These are phyloP conservation scores for Microdochium bolleyi DNA, from an alignment of 2,329 filamentous ascomycete genomes.

Conservation along the genomic window DNA sequence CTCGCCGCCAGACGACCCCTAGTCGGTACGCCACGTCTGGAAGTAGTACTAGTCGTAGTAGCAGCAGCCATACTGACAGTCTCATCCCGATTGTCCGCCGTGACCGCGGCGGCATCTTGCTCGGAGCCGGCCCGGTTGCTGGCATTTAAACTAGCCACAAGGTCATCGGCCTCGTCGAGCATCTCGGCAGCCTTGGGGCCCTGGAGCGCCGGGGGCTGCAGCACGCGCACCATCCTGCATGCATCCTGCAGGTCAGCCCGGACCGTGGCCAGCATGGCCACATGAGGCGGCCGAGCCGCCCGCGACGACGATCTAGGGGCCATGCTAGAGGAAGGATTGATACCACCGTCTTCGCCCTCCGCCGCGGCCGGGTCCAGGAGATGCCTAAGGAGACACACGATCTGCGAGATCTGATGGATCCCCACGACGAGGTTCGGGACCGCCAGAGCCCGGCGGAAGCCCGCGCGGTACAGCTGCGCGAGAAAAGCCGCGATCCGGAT, in stretches of 20 bases:
- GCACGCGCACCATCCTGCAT: neutral
- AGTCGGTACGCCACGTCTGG: no score
- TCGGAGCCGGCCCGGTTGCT: neutral
- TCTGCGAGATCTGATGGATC: constrained; percentile 5
- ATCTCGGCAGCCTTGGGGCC: neutral
- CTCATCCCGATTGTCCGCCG: no score
- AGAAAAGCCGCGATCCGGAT: constrained; percentile 4
- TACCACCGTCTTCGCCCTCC: no score
- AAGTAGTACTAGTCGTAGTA: no score
- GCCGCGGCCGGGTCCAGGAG: constrained; percentile 1
- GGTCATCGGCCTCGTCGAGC: neutral
- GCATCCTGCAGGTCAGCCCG: neutral
- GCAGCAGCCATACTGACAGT: no score
- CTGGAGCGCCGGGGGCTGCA: neutral
- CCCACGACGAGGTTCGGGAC: neutral
- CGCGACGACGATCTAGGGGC: no score
- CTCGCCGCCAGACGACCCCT: no score
- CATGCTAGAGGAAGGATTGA: no score
- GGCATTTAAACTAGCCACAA: neutral
- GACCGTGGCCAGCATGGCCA: neutral
- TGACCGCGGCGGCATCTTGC: no score
- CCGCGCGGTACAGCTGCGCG: constrained; percentile 1
- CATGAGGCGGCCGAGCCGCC: no score
- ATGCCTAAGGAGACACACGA: constrained; percentile 1
- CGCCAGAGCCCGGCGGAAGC: neutral